Base-by-base conservation (phyloP, 2,329 filamentous ascomycete species). In the Epichloe sibirici region DNA sequence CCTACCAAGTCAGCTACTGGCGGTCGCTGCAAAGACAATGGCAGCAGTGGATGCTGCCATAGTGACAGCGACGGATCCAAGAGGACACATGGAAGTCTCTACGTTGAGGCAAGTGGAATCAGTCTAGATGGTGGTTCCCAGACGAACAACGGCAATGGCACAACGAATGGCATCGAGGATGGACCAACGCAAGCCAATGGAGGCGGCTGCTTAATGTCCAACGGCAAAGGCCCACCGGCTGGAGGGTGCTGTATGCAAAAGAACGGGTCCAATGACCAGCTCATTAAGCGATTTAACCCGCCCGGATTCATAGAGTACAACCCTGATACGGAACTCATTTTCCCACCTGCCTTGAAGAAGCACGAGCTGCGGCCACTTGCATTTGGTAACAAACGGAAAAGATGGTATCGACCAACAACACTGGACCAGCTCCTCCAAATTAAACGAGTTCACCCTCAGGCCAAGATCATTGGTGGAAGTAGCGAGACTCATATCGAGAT, bases 401-500 rank as follows among this genome's bases (percentile, higher is more conserved):
- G 77, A 64, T 98, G 93, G 93, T 94, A 89, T 65, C 79, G 93
- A 15, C 93, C 93, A 0, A 85, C 89, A 35, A 96, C 88, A 0
- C 65, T 97, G 15, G 76, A 88, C 40, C 90, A 98, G 64, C 74
- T 98, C 15, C 77, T 97, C 15, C 86, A 95, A 64, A 95, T 98
- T 71, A 97, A 97, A 73, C 83, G 77, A 61, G 82, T 79, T 0
- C 85, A 89, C 59, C 91, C 91, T 0, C 82, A 84, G 28, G 89
- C 91, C 4, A 98, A 97, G 69, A 82, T 98, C 56, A 95, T 98
- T 56, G 91, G 90, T 48, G 93, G 93, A 56, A 95, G 90, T 65
- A 95, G 90, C 2, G 93, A 98, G 68, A 97, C 91, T 0, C 93
- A 97, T 69, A 97, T 98, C 55, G 93, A 98, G 70, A 87, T 94